Evolutionary conservation across 805 yeast genomes (phyloP).

Genomic region (Cyberlindnera mississippiensis): DNA sequence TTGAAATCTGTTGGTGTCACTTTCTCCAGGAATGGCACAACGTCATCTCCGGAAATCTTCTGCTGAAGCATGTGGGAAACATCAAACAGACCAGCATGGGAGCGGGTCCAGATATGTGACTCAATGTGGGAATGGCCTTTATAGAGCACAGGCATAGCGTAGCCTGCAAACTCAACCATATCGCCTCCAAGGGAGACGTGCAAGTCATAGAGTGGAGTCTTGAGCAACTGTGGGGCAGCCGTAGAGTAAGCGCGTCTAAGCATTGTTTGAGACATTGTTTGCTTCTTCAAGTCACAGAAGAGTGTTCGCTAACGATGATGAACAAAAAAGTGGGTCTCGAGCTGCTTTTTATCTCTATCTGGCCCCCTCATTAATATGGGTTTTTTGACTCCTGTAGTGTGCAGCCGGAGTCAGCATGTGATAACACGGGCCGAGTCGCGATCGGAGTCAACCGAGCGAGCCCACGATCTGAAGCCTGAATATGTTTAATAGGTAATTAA

Average conservation of each 20-base stretch:
- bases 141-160: constrained; percentile 89
- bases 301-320: no score
- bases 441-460: constrained; percentile 8
- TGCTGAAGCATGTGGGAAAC: constrained; percentile 98
- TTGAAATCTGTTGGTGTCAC: constrained; percentile 85
- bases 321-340: background rate
- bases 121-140: constrained; percentile 82
- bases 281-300: background rate
- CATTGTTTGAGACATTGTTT: constrained; percentile 3
- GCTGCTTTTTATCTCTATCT: background rate
- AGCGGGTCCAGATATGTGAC: constrained; percentile 92
- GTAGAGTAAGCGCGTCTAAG: constrained; percentile 27
- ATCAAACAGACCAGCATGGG: constrained; percentile 86
- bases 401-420: constrained; percentile 10
- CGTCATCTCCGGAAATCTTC: constrained; percentile 61
- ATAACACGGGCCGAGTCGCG: background rate
- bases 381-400: constrained; percentile 5
- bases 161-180: constrained; percentile 97
- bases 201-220: constrained; percentile 79
- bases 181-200: constrained; percentile 80
- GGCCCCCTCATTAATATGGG: background rate
- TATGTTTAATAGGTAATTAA: no score
- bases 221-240: constrained; percentile 23
- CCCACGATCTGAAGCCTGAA: background rate
- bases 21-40: constrained; percentile 64